Conservation (phyloP, 2,329 filamentous ascomycete species). For the Calonectria pteridis region DNA sequence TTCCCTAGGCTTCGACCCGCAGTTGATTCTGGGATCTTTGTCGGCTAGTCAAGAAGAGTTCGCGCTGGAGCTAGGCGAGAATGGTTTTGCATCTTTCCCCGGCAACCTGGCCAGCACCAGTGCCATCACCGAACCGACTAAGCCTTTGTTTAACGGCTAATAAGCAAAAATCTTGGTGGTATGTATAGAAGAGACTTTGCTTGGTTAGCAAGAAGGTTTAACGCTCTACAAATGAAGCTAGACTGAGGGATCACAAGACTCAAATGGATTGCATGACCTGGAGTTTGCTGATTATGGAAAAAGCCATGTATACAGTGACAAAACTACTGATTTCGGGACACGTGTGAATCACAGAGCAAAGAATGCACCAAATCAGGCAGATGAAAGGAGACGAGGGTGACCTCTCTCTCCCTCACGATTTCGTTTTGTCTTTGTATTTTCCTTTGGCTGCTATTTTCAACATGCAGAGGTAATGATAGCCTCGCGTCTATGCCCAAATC, state of each 20-base stretch:
- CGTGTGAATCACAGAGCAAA: not conserved
- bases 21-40: not conserved
- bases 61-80: not conserved
- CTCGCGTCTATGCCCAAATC: conserved; percentile 24
- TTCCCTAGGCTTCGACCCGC: not conserved
- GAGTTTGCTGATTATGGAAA: not conserved
- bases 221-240: not conserved
- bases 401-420: not conserved
- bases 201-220: not conserved
- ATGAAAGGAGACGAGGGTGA: conserved; percentile 14
- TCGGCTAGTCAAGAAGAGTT: not conserved
- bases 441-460: conserved; percentile 19
- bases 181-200: not conserved
- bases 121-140: not conserved
- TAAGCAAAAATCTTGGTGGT: not conserved
- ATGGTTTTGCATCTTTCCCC: not conserved
- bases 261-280: not conserved
- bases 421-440: conserved; percentile 12
- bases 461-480: not conserved
- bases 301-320: not conserved
- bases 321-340: not conserved
- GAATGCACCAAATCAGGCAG: not conserved
- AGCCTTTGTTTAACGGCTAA: not conserved
- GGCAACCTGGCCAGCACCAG: not conserved
- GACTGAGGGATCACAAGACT: not conserved